Percentiles rank a stretch among this genome's conserved stretches.
phyloP scores from a whole-genome alignment of 169 alveolate species.

The Plasmodium fragile region DNA sequence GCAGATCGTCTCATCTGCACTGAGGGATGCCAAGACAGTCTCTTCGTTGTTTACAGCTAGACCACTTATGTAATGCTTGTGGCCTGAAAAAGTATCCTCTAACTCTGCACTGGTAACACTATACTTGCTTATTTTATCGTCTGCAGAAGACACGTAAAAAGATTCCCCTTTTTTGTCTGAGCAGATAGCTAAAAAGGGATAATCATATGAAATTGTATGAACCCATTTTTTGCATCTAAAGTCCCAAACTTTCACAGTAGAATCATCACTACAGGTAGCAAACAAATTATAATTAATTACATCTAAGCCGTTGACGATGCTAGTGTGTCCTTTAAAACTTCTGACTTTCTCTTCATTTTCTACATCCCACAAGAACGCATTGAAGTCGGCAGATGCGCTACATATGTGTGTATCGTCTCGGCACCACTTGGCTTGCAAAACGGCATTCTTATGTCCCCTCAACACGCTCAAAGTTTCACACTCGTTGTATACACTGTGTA shows the following conservation, averaged over 20 bases:
- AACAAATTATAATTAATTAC: constrained; percentile 80
- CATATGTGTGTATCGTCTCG: constrained; percentile 80
- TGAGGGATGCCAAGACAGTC: constrained; percentile 81
- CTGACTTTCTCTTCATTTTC: constrained; percentile 81
- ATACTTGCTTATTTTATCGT: constrained; percentile 85
- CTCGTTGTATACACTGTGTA: constrained; percentile 89
- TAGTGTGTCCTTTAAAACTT: constrained; percentile 80
- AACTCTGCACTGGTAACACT: constrained; percentile 78
- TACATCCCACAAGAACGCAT: constrained; percentile 89
- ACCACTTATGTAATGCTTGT: constrained; percentile 86
- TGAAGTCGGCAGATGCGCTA: constrained; percentile 90
- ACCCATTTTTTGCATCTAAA: constrained; percentile 79
- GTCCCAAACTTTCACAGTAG: constrained; percentile 90
- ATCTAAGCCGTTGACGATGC: background rate
- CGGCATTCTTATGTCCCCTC: constrained; percentile 91
- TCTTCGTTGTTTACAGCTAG: constrained; percentile 85
- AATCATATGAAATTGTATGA: constrained; percentile 81
- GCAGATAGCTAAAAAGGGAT: constrained; percentile 86
- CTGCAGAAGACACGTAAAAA: constrained; percentile 86
- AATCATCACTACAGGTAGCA: constrained; percentile 89
- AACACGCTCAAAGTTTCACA: constrained; percentile 86
- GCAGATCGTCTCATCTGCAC: constrained; percentile 86
- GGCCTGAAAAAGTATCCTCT: constrained; percentile 81
- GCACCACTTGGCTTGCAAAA: constrained; percentile 89
- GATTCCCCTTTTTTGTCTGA: constrained; percentile 84